phyloP scores from a whole-genome alignment of 1,284 basidiomycete species.

The Tausonia pullulans region DNA sequence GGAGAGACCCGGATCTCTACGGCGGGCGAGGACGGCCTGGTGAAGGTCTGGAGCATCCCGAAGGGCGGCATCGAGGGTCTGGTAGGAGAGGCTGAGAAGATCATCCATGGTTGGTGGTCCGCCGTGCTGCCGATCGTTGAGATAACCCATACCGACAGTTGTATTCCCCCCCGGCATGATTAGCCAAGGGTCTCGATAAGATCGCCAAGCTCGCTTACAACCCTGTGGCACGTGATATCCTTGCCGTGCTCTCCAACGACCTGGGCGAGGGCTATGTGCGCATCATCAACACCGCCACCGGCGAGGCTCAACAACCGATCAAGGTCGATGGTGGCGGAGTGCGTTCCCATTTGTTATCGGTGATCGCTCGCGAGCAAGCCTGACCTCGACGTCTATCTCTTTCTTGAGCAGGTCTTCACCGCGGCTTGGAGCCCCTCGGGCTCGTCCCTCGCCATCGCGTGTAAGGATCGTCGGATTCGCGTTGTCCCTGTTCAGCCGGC shows the following conservation, averaged over 20 bases:
- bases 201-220: slow-evolving; percentile 34
- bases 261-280: slow-evolving; percentile 28
- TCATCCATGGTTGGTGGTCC: slow-evolving; percentile 22
- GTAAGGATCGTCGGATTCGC: slow-evolving; percentile 34
- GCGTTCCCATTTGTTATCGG: slow-evolving; percentile 7
- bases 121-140: not conserved
- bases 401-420: slow-evolving; percentile 26
- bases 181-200: slow-evolving; percentile 32
- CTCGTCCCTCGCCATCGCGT: slow-evolving; percentile 32
- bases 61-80: slow-evolving; percentile 24
- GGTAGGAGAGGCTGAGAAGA: slow-evolving; percentile 24
- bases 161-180: not conserved
- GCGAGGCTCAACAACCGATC: slow-evolving; percentile 19
- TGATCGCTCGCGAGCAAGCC: not conserved
- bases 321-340: slow-evolving; percentile 22
- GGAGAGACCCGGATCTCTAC: slow-evolving; percentile 27
- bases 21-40: slow-evolving; percentile 35
- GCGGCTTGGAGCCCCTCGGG: slow-evolving; percentile 33
- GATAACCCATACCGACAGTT: not conserved
- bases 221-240: slow-evolving; percentile 33
- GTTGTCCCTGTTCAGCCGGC: slow-evolving; percentile 32
- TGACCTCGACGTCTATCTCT: not conserved
- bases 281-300: slow-evolving; percentile 29
- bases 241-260: slow-evolving; percentile 35
- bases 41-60: slow-evolving; percentile 32